Evolutionary conservation across 306 rosid genomes (phyloP).

Genomic region (Cicer pinnatifidum): DNA sequence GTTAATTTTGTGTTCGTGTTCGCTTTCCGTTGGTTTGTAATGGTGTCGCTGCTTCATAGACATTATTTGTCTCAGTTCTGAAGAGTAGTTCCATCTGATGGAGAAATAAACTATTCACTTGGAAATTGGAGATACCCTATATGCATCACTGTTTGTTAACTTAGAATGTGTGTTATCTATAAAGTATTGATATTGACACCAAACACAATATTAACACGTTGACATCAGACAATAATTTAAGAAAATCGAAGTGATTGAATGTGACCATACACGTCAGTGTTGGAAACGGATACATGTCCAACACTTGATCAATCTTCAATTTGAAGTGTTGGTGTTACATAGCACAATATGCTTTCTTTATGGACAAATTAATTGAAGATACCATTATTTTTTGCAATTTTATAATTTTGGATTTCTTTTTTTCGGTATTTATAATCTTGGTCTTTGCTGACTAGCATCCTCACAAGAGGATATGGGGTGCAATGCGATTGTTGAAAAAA

Average conservation of each 20-base stretch:
- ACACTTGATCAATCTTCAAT: too few relatives aligned
- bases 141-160: not conserved
- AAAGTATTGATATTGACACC: too few relatives aligned
- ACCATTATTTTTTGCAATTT: not conserved
- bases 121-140: not conserved
- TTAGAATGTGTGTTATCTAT: not conserved
- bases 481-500: too few relatives aligned
- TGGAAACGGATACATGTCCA: too few relatives aligned
- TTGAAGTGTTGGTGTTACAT: too few relatives aligned
- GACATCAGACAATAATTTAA: too few relatives aligned
- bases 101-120: conserved; percentile 16
- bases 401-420: not conserved
- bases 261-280: too few relatives aligned
- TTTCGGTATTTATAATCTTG: not conserved
- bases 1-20: too few relatives aligned
- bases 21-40: not conserved
- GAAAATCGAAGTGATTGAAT: too few relatives aligned
- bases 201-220: too few relatives aligned
- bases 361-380: not conserved
- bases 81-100: conserved; percentile 2
- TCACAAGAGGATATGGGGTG: too few relatives aligned
- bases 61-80: conserved; percentile 21
- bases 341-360: not conserved
- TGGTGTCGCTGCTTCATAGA: not conserved
- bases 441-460: not conserved